Conservation (phyloP, 345 rosid species). For the Linum trigynum region DNA sequence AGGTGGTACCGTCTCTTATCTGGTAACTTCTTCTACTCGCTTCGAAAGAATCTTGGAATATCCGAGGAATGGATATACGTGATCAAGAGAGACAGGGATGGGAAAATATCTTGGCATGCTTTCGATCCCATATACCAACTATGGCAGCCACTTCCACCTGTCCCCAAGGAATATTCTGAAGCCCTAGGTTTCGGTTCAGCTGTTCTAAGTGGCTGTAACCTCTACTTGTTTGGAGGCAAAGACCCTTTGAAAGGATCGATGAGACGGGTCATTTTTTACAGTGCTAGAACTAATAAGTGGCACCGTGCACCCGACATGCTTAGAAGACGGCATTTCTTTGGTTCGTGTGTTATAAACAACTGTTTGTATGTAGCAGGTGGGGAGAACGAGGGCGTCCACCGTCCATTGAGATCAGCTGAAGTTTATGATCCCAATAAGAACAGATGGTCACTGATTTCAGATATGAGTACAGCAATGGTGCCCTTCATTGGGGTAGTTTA, state of each 20-base stretch:
- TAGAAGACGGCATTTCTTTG: slow-evolving; percentile 58
- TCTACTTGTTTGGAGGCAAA: slow-evolving; percentile 72
- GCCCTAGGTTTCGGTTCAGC: slow-evolving; percentile 76
- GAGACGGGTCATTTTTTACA: slow-evolving; percentile 65
- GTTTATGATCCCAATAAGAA: slow-evolving; percentile 74
- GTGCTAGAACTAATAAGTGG: slow-evolving; percentile 72
- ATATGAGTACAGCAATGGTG: slow-evolving; percentile 69
- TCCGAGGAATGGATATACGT: slow-evolving; percentile 75
- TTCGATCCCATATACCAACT: slow-evolving; percentile 67
- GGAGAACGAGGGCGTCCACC: slow-evolving; percentile 60
- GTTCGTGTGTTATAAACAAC: slow-evolving; percentile 73
- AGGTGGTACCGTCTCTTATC: slow-evolving; percentile 62
- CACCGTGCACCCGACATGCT: slow-evolving; percentile 80
- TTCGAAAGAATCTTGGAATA: slow-evolving; percentile 53
- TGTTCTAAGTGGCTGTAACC: slow-evolving; percentile 68
- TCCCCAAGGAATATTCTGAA: slow-evolving; percentile 65
- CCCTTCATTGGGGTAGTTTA: slow-evolving; percentile 71
- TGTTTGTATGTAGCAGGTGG: slow-evolving; percentile 74
- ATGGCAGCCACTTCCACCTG: slow-evolving; percentile 71
- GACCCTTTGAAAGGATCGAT: slow-evolving; percentile 63
- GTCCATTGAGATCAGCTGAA: slow-evolving; percentile 59
- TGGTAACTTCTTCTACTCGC: slow-evolving; percentile 61
- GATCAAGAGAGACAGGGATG: slow-evolving; percentile 61
- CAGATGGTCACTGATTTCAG: slow-evolving; percentile 63
- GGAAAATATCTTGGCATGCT: slow-evolving; percentile 75